Evolutionary conservation across 345 rosid genomes (phyloP).

Genomic region (Mangifera indica): DNA sequence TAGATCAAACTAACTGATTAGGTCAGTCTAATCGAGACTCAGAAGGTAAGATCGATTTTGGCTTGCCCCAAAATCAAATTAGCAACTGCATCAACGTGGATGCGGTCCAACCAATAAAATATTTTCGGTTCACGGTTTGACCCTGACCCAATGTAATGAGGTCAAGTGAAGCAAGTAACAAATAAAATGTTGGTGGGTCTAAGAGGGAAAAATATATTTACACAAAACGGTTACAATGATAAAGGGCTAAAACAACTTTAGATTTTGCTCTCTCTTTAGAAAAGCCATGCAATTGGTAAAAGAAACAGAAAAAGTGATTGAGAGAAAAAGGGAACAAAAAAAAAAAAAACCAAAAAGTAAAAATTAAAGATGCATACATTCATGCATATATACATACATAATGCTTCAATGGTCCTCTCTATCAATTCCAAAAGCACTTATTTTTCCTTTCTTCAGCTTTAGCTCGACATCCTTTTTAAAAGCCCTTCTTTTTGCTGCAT

Average conservation of each 20-base stretch:
- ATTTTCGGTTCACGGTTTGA: no score
- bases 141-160: no score
- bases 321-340: constrained; percentile 11
- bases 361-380: constrained; percentile 26
- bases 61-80: no score
- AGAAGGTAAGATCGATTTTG: no score
- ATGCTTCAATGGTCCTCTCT: constrained; percentile 30
- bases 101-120: no score
- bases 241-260: constrained; percentile 19
- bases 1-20: no score
- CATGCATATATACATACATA: background rate
- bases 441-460: constrained; percentile 33
- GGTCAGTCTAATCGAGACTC: no score
- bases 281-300: constrained; percentile 20
- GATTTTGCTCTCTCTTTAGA: constrained; percentile 26
- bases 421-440: constrained; percentile 32
- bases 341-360: background rate
- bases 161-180: no score
- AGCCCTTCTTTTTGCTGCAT: constrained; percentile 29
- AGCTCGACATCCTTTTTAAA: constrained; percentile 23
- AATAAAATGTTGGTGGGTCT: no score
- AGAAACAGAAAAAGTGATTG: constrained; percentile 16
- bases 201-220: no score
- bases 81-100: no score
- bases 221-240: background rate